These are phyloP conservation scores for Phytophthora sp. DNA, from an alignment of 352 stramenopile genomes.

Conservation along the genomic window DNA sequence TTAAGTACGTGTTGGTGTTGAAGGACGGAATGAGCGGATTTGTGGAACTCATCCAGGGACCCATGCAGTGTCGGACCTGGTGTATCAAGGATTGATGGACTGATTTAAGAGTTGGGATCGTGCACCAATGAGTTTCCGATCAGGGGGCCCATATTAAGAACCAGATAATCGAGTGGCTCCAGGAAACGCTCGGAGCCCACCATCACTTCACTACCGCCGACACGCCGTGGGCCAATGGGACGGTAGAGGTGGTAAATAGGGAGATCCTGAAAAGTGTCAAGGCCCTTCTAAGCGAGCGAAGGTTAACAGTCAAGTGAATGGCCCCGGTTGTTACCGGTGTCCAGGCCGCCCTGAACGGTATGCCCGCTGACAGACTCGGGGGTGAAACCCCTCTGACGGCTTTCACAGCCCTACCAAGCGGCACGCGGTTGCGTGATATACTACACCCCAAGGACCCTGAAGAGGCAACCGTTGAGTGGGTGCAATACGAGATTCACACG, in stretches of 20 bases:
- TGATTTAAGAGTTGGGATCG: constrained; percentile 8
- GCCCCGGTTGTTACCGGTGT: not conserved
- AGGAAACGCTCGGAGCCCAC: not conserved
- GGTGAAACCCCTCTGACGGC: not conserved
- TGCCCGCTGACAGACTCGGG: not conserved
- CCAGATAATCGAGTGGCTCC: not conserved
- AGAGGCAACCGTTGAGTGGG: not conserved
- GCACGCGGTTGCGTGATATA: not conserved
- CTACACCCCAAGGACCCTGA: not conserved
- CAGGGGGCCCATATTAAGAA: not conserved
- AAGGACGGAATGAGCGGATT: constrained; percentile 44
- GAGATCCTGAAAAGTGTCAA: not conserved
- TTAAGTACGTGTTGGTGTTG: constrained; percentile 35
- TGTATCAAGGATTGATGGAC: not conserved
- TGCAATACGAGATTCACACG: not conserved
- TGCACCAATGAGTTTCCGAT: not conserved
- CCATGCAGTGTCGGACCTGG: not conserved
- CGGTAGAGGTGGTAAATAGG: constrained; percentile 5
- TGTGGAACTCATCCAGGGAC: not conserved
- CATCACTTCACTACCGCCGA: constrained; percentile 8
- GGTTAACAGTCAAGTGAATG: not conserved
- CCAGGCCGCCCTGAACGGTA: not conserved
- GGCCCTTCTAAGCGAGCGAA: not conserved
- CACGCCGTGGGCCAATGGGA: constrained; percentile 5
- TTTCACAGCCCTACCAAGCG: not conserved